phyloP scores from a whole-genome alignment of 1,139 yeast genomes.

The Geotrichum histeridarum region DNA sequence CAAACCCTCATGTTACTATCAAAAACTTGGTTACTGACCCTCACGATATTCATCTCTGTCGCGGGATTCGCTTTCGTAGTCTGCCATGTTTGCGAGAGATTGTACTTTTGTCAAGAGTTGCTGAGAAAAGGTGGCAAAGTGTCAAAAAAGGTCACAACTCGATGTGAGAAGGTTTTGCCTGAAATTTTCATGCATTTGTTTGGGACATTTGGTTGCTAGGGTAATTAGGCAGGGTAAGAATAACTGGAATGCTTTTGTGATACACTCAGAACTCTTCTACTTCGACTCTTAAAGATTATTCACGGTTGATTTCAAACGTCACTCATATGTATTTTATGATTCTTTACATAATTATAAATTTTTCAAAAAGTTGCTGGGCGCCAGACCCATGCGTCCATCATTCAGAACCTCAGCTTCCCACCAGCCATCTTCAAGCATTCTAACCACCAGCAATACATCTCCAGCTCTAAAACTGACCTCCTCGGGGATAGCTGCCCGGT shows the following conservation, averaged over 20 bases:
- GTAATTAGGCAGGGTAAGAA: too few relatives aligned
- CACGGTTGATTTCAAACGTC: too few relatives aligned
- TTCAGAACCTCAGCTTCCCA: slow-evolving; percentile 73
- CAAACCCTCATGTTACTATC: too few relatives aligned
- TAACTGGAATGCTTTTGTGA: too few relatives aligned
- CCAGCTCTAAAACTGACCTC: slow-evolving; percentile 71
- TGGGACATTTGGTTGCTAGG: too few relatives aligned
- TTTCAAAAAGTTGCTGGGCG: slow-evolving; percentile 65
- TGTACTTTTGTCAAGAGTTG: too few relatives aligned
- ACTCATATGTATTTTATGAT: not conserved
- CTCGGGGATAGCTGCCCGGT: slow-evolving; percentile 72
- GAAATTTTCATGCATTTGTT: too few relatives aligned
- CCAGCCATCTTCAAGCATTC: slow-evolving; percentile 86
- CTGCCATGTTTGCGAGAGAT: slow-evolving; percentile 13
- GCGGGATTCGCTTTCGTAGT: slow-evolving; percentile 19
- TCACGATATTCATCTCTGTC: slow-evolving; percentile 22
- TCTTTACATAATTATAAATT: slow-evolving; percentile 24
- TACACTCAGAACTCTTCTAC: too few relatives aligned
- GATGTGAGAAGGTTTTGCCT: too few relatives aligned
- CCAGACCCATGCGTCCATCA: slow-evolving; percentile 55
- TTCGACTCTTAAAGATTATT: too few relatives aligned
- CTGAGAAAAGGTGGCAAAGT: too few relatives aligned
- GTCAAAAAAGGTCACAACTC: too few relatives aligned
- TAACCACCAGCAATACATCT: slow-evolving; percentile 62
- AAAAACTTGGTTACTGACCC: slow-evolving; percentile 16